Conservation (phyloP, 768 basidiomycete species). For the Rhodotorula taiwanensis region DNA sequence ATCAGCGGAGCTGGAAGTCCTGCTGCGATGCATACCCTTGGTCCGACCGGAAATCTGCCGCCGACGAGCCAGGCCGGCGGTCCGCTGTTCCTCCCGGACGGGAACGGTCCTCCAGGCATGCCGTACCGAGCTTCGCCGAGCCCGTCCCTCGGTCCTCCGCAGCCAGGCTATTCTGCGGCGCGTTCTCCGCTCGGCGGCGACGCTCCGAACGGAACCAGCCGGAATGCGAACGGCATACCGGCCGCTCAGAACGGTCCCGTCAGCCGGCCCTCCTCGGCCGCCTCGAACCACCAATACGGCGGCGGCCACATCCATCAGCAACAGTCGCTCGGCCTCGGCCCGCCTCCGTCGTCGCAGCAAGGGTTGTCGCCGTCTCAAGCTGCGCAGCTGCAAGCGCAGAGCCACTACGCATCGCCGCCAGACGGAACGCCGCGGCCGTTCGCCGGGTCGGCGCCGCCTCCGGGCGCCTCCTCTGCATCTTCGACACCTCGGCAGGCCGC, state of each 20-base stretch:
- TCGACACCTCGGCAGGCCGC: not conserved
- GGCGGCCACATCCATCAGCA: not conserved
- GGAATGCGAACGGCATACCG: not conserved
- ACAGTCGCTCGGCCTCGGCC: not conserved
- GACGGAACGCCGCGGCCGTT: slow-evolving; percentile 10
- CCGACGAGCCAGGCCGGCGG: not conserved
- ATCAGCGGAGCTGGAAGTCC: slow-evolving; percentile 17
- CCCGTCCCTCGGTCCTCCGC: slow-evolving; percentile 8
- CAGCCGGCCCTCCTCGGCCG: slow-evolving; percentile 30
- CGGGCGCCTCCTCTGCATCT: not conserved
- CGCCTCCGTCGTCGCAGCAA: no score
- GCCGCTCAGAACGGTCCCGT: slow-evolving; percentile 17
- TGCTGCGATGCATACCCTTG: not conserved
- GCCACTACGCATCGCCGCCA: not conserved
- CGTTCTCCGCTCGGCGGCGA: slow-evolving; percentile 1
- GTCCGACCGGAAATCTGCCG: not conserved
- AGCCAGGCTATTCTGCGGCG: not conserved
- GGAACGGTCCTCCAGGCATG: not conserved
- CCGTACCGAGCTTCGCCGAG: slow-evolving; percentile 27
- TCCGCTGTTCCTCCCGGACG: not conserved
- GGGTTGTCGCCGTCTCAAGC: not conserved
- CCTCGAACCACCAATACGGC: slow-evolving; percentile 24
- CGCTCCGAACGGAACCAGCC: slow-evolving; percentile 1
- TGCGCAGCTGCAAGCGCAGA: not conserved
- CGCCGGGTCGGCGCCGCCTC: slow-evolving; percentile 13